Conservation (phyloP, 1,139 yeast species). For the Hanseniaspora sp. region DNA sequence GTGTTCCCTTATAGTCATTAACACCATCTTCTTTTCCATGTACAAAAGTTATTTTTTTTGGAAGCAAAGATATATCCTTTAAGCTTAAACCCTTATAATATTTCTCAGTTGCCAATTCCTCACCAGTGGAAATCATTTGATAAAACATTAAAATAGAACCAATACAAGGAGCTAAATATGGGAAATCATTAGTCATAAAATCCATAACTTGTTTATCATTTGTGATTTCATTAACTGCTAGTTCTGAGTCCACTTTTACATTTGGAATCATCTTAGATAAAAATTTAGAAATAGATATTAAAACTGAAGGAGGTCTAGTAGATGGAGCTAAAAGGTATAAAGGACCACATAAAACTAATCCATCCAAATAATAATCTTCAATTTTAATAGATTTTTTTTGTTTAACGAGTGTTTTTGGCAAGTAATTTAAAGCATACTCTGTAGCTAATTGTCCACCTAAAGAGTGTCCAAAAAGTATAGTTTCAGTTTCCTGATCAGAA, state of each 20-base stretch:
- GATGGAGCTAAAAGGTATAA: constrained; percentile 48
- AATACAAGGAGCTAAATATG: constrained; percentile 34
- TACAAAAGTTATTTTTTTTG: constrained; percentile 48
- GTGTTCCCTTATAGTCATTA: constrained; percentile 47
- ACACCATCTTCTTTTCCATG: constrained; percentile 47
- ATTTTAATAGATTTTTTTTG: constrained; percentile 54
- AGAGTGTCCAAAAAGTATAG: constrained; percentile 72
- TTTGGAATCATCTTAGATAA: constrained; percentile 44
- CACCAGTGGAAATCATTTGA: constrained; percentile 45
- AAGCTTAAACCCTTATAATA: not conserved
- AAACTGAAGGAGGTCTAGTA: constrained; percentile 44
- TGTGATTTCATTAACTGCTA: constrained; percentile 47
- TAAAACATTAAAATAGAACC: constrained; percentile 44
- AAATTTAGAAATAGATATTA: constrained; percentile 39
- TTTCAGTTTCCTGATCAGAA: constrained; percentile 28
- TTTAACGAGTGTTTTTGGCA: constrained; percentile 50
- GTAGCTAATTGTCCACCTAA: constrained; percentile 60
- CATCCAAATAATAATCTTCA: constrained; percentile 41
- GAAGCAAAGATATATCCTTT: constrained; percentile 9
- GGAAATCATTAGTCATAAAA: constrained; percentile 37
- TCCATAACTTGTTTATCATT: constrained; percentile 41
- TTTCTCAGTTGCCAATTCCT: constrained; percentile 20
- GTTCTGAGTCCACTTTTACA: constrained; percentile 44
- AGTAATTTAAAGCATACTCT: constrained; percentile 5
- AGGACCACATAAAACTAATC: constrained; percentile 58